Evolutionary conservation across 1,139 yeast species (phyloP), one percentile per base, ranked within the genome.

Genomic region (Pichia sp.): DNA sequence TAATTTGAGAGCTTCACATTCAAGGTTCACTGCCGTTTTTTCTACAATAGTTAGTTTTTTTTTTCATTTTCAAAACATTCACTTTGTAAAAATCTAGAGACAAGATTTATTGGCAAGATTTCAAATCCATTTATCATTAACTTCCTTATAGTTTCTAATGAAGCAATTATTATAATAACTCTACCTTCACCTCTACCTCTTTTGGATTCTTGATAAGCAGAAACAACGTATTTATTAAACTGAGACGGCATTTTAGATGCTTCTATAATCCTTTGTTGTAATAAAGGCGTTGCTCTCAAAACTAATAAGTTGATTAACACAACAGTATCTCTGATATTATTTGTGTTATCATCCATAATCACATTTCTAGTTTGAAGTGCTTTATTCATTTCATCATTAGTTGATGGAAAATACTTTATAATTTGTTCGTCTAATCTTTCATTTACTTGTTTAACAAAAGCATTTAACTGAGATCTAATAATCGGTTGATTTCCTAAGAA

Each of bases 361-460:
- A 39, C 47, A 35, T 39, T 43, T 15, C 43, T 42, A 2, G 50
- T 35, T 15, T 79, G 68, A 50, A 65, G 69, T 5, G 68, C 69
- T 9, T 71, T 6, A 18, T 13, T 5, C n/a, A n/a, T n/a, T 34
- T 18, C 12, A 9, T 18, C 12, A 18, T 9, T 1, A 18, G 11
- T 30, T 5, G 22, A 9, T 9, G 46, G 49, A 16, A 76, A 67
- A 56, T 69, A 69, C 30, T 64, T 66, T 42, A 66, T 61, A 40
- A 80, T 71, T 37, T 70, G 57, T 7, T 68, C 64, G 55, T 76
- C 81, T 51, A 85, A 62, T 40, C 71, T 67, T 42, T 71, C 67
- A 65, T 85, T 86, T 39, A 81, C 46, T 20, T 90, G 89, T 42
- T 68, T 71, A 41, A 84, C 68, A 18, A 82, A 40, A 5, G 88